A percentile compares a stretch with the other conserved stretches of the same genome.
Conservation (phyloP, 805 yeast genomes). For the Alloascoidea africana region DNA sequence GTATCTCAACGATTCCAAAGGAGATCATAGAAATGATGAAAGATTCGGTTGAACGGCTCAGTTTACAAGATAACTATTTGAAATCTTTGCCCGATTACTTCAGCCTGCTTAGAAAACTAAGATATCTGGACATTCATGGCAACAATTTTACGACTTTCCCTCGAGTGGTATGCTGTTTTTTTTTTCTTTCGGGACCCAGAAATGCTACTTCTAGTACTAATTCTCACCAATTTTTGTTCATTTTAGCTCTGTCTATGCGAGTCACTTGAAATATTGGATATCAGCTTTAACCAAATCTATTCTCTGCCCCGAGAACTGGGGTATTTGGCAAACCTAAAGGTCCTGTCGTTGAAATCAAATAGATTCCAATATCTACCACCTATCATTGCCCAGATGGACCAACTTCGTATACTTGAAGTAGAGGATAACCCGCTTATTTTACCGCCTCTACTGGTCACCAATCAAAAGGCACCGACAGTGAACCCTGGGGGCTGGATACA, state of each 20-base stretch:
- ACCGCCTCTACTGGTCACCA: conserved; percentile 28
- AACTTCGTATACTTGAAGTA: conserved; percentile 41
- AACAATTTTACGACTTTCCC: conserved; percentile 46
- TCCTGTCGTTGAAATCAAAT: conserved; percentile 48
- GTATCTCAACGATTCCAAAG: conserved; percentile 22
- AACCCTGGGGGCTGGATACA: conserved; percentile 31
- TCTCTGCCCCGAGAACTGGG: conserved; percentile 29
- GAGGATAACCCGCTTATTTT: conserved; percentile 44
- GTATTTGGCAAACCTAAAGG: conserved; percentile 25
- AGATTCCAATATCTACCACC: conserved; percentile 38
- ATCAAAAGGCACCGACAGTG: conserved; percentile 18
- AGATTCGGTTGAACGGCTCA: conserved; percentile 30
- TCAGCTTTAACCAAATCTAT: conserved; percentile 40
- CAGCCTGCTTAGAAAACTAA: conserved; percentile 23
- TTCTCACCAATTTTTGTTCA: neutral
- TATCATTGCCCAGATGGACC: conserved; percentile 31
- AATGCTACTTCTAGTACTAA: neutral
- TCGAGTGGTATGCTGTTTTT: conserved; percentile 15
- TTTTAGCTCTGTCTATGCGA: conserved; percentile 15
- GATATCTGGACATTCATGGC: conserved; percentile 51
- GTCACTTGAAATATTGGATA: conserved; percentile 48
- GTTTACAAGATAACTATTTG: conserved; percentile 37
- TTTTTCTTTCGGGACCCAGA: no score
- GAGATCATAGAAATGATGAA: conserved; percentile 22
- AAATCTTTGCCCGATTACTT: conserved; percentile 32